phyloP scores from a whole-genome alignment of 148 eudicot genomes.

The Nepenthes gracilis region DNA sequence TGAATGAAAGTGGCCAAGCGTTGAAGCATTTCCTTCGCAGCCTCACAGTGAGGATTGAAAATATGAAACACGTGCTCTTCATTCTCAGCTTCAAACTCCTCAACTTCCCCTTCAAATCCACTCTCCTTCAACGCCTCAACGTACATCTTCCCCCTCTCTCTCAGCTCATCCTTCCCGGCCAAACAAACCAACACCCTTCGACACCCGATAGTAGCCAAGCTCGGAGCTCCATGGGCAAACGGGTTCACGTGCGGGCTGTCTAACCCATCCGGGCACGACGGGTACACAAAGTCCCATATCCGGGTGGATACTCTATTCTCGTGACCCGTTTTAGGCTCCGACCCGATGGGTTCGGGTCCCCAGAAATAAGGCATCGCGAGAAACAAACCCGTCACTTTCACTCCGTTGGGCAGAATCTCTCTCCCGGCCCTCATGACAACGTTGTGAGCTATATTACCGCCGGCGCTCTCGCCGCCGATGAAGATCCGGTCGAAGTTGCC shows the following conservation, averaged over 20 bases:
- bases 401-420: constrained; percentile 8
- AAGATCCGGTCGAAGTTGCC: constrained; percentile 26
- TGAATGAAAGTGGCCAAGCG: constrained; percentile 26
- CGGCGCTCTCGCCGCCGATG: constrained; percentile 49
- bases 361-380: constrained; percentile 41
- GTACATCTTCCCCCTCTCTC: constrained; percentile 9
- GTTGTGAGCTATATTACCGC: constrained; percentile 45
- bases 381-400: constrained; percentile 20
- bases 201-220: constrained; percentile 13
- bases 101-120: constrained; percentile 31
- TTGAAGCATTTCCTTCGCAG: constrained; percentile 25
- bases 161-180: constrained; percentile 29
- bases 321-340: constrained; percentile 1
- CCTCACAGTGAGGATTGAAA: constrained; percentile 16
- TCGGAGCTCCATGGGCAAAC: constrained; percentile 16
- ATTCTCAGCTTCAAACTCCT: constrained; percentile 22
- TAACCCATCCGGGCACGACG: constrained; percentile 17
- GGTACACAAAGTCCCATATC: constrained; percentile 40
- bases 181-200: constrained; percentile 30
- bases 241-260: constrained; percentile 34
- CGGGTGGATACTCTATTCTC: constrained; percentile 5
- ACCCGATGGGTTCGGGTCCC: constrained; percentile 21
- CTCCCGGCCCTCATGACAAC: constrained; percentile 23
- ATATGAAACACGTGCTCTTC: constrained; percentile 29
- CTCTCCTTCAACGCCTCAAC: constrained; percentile 14